Evolutionary conservation across 2,329 filamentous ascomycete genomes (phyloP), one percentile per base, ranked within the genome.

Genomic region (Exophiala viscosa): DNA sequence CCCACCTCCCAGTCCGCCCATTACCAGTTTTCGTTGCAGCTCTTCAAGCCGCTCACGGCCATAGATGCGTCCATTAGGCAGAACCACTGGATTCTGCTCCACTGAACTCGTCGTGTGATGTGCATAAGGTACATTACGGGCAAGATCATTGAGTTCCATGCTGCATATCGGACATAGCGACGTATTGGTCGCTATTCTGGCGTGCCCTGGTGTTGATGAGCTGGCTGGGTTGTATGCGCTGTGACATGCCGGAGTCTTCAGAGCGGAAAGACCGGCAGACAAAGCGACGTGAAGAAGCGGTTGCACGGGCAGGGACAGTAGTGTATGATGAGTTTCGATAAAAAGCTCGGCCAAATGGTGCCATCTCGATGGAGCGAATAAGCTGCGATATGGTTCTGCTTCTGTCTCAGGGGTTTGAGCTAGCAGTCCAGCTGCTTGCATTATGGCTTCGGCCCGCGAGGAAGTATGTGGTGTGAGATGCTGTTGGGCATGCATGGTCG

Each of bases 191-290:
- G 59, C 55, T 14, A 63, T 57, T 1, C 86, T 80, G 23, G 73
- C 75, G 42, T 74, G 71, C 15, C 73, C 73, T 49, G 75, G 77
- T 11, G 76, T 75, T 11, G 73, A 79, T 8, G 80, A 78, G 1
- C 81, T 78, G 3, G 81, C 74, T 1, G 60, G 60, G 35, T 63
- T 63, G 61, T 79, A 79, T 17, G 76, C 74, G 1, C 86, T 87
- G 72, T 97, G 91, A 68, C 93, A 99, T 13, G 90, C 85, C 0
- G 93, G 93, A 1, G 93, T 97, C 71, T 99, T 99, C 60, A 99
- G 84, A 1, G 93, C 91, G 0, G 91, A 96, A 8, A 99, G 81
- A 6, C 93, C 93, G 0, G 91, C 90, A 1, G 87, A 90, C 8
- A 99, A 81, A 10, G 93, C 93, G 57, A 95, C 87, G 71, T 97